These are phyloP conservation scores for Pseudogymnoascus sp. DNA, from an alignment of 2,329 filamentous ascomycete species.

Conservation along the genomic window DNA sequence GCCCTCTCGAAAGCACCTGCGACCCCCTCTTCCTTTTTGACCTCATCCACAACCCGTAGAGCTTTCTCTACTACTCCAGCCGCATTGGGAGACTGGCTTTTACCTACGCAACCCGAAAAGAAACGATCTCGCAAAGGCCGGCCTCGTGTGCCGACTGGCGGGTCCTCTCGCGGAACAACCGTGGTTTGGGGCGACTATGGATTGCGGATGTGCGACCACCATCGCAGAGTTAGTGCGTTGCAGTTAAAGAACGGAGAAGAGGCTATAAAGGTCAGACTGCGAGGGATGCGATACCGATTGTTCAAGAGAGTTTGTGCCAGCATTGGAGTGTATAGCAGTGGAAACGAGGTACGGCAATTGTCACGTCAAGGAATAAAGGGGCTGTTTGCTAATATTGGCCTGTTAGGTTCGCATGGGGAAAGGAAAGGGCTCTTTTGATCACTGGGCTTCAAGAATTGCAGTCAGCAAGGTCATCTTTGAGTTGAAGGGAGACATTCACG, in stretches of 20 bases:
- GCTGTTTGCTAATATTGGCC: not conserved
- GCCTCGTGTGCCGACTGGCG: conserved; percentile 79
- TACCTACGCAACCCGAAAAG: conserved; percentile 69
- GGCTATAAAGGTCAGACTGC: conserved; percentile 78
- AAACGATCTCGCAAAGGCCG: conserved; percentile 87
- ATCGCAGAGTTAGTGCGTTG: conserved; percentile 78
- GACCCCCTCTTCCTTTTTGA: not conserved
- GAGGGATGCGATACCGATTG: conserved; percentile 85
- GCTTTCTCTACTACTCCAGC: conserved; percentile 64
- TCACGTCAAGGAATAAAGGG: not conserved
- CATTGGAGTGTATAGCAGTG: conserved; percentile 89
- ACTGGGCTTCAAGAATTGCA: conserved; percentile 85
- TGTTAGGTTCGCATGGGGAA: conserved; percentile 88
- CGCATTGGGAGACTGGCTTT: conserved; percentile 65
- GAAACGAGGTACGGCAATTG: conserved; percentile 63
- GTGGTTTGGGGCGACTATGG: conserved; percentile 96
- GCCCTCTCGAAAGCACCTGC: not conserved
- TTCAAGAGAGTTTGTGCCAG: conserved; percentile 90
- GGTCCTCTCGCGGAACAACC: conserved; percentile 85
- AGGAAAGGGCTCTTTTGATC: conserved; percentile 94
- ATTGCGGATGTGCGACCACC: conserved; percentile 85
- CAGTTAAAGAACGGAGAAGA: conserved; percentile 89
- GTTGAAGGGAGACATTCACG: conserved; percentile 83
- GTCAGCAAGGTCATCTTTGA: conserved; percentile 92
- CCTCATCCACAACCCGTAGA: conserved; percentile 41